Percentiles rank a stretch among this genome's conserved stretches.
These are phyloP conservation scores for Diaporthe vaccinii DNA, from an alignment of 2,329 filamentous ascomycete genomes.

Conservation along the genomic window DNA sequence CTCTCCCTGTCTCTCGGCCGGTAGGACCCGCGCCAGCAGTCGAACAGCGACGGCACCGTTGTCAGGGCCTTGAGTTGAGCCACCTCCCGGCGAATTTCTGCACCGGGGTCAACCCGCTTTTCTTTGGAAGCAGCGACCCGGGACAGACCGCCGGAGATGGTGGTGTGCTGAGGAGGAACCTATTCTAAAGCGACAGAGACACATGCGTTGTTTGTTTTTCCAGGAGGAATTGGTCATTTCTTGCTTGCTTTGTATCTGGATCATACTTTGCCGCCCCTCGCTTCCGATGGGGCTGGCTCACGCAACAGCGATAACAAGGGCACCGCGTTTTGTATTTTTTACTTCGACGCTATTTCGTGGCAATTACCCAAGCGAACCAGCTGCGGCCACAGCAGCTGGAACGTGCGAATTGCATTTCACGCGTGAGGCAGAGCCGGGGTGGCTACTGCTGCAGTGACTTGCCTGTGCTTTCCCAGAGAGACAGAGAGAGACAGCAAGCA, in stretches of 20 bases:
- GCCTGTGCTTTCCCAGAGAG: not conserved
- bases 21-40: conserved; percentile 26
- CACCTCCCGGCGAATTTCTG: not conserved
- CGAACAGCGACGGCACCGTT: not conserved
- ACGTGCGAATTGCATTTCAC: not conserved
- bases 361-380: not conserved
- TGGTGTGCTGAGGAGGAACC: too few relatives aligned
- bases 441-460: not conserved
- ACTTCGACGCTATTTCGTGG: not conserved
- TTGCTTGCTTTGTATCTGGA: not conserved
- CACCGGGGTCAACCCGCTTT: not conserved
- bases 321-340: conserved; percentile 14
- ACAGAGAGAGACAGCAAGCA: not conserved
- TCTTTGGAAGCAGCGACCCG: not conserved
- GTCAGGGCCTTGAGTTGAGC: not conserved
- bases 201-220: not conserved
- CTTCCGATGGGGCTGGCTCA: not conserved
- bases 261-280: not conserved
- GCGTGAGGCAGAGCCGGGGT: not conserved
- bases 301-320: conserved; percentile 21
- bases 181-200: not conserved
- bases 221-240: not conserved
- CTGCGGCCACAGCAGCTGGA: not conserved
- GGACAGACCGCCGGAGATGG: too few relatives aligned
- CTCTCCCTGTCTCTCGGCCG: conserved; percentile 53